These are phyloP conservation scores for Pulveroboletus sp. DNA, from an alignment of 768 basidiomycete species.

Conservation along the genomic window DNA sequence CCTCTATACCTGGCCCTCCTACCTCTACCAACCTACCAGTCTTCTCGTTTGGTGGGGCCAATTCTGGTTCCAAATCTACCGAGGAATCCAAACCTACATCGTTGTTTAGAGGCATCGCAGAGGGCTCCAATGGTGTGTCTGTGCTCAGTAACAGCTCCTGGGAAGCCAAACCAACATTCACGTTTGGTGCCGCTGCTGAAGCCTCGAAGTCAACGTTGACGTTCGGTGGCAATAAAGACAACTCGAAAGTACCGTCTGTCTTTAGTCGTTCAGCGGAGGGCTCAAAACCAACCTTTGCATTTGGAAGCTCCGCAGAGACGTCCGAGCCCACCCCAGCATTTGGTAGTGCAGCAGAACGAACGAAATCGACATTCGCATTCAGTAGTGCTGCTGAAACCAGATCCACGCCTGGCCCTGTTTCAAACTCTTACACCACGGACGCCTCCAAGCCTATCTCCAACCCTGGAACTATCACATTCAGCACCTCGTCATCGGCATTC, in stretches of 20 bases:
- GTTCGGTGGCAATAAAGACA: conserved; percentile 6
- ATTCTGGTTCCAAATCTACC: conserved; percentile 12
- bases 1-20: conserved; percentile 16
- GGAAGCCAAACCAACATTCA: conserved; percentile 14
- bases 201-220: conserved; percentile 13
- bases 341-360: conserved; percentile 1
- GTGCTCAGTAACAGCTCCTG: conserved; percentile 5
- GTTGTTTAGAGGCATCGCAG: conserved; percentile 15
- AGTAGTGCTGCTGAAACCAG: neutral
- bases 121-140: neutral
- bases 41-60: conserved; percentile 21
- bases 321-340: conserved; percentile 3
- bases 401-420: neutral
- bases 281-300: conserved; percentile 5
- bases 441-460: neutral
- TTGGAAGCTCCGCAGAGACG: conserved; percentile 9
- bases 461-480: conserved; percentile 8
- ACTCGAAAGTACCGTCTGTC: neutral
- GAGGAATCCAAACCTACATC: conserved; percentile 15
- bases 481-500: conserved; percentile 8
- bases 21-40: conserved; percentile 7
- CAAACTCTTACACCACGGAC: neutral
- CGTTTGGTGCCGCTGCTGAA: conserved; percentile 11
- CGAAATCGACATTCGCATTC: conserved; percentile 2
- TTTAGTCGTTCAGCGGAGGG: conserved; percentile 6